Evolutionary conservation across 352 stramenopile genomes (phyloP).

Genomic region (Phytophthora parvispora): DNA sequence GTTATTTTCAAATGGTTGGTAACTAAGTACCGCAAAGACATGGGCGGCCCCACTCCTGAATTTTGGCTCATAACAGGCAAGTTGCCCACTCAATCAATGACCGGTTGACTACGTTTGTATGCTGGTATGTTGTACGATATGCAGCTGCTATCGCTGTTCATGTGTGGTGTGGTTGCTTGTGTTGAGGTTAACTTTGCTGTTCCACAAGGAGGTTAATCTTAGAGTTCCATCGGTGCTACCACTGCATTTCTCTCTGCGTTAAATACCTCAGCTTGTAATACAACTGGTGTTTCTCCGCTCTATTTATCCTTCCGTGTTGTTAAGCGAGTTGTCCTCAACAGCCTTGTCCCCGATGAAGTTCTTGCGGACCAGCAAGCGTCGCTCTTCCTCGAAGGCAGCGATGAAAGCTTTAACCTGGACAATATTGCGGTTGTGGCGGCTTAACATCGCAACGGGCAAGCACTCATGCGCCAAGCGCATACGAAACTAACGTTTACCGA

Average conservation of each 20-base stretch:
- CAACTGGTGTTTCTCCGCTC: not conserved
- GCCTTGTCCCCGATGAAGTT: slow-evolving; percentile 33
- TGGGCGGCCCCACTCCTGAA: not conserved
- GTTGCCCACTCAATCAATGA: not conserved
- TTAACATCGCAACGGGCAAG: no score
- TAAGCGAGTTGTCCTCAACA: slow-evolving; percentile 22
- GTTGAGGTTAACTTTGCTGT: slow-evolving; percentile 3
- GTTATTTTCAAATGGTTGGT: not conserved
- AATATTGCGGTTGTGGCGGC: no score
- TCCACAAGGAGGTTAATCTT: slow-evolving; percentile 9
- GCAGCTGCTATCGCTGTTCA: not conserved
- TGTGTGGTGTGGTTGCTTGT: slow-evolving; percentile 4
- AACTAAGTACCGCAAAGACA: not conserved
- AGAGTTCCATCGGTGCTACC: slow-evolving; percentile 18
- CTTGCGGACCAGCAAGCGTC: slow-evolving; percentile 20
- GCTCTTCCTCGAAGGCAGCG: slow-evolving; percentile 23
- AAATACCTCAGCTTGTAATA: slow-evolving; percentile 8
- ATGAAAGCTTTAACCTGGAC: slow-evolving; percentile 10
- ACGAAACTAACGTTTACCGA: no score
- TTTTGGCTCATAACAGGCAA: not conserved
- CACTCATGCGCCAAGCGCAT: no score
- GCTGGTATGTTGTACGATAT: slow-evolving; percentile 1
- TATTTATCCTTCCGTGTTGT: slow-evolving; percentile 15
- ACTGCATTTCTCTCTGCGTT: not conserved
- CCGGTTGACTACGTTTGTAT: slow-evolving; percentile 7